Conservation (phyloP, 2,329 filamentous ascomycete species). For the Coccinonectria pachysandricola region DNA sequence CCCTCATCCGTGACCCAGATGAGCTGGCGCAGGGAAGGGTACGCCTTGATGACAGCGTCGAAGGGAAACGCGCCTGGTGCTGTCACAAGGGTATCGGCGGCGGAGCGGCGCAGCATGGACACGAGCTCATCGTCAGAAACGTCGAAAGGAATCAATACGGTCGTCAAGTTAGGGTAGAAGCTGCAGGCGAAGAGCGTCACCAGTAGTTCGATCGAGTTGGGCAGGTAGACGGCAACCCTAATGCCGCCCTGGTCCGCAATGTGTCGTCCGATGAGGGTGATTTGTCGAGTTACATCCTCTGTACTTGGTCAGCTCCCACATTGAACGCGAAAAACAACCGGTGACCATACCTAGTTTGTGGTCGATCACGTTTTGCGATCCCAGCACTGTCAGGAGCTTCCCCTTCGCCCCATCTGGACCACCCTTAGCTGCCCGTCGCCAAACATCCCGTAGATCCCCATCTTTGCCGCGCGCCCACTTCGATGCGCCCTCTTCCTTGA, state of each 20-base stretch:
- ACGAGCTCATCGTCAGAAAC: slow-evolving; percentile 58
- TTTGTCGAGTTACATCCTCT: slow-evolving; percentile 71
- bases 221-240: slow-evolving; percentile 79
- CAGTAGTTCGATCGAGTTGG: slow-evolving; percentile 86
- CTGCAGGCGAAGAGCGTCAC: slow-evolving; percentile 75
- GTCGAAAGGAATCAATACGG: slow-evolving; percentile 78
- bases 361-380: slow-evolving; percentile 63
- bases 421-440: slow-evolving; percentile 60
- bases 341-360: slow-evolving; percentile 51
- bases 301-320: too few relatives aligned
- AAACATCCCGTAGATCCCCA: slow-evolving; percentile 85
- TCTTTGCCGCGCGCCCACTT: slow-evolving; percentile 78
- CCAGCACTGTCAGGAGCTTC: slow-evolving; percentile 68
- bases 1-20: slow-evolving; percentile 91
- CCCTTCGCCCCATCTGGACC: slow-evolving; percentile 59
- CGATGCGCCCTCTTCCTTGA: slow-evolving; percentile 68
- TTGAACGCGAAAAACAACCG: too few relatives aligned
- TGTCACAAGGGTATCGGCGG: slow-evolving; percentile 73
- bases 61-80: slow-evolving; percentile 81
- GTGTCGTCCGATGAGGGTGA: slow-evolving; percentile 75
- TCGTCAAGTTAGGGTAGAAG: slow-evolving; percentile 71
- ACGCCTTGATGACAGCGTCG: slow-evolving; percentile 57
- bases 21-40: slow-evolving; percentile 62
- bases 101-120: slow-evolving; percentile 60
- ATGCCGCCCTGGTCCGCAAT: slow-evolving; percentile 60